These are phyloP conservation scores for Diaporthe batatas DNA, from an alignment of 2,329 filamentous ascomycete species.

Conservation along the genomic window DNA sequence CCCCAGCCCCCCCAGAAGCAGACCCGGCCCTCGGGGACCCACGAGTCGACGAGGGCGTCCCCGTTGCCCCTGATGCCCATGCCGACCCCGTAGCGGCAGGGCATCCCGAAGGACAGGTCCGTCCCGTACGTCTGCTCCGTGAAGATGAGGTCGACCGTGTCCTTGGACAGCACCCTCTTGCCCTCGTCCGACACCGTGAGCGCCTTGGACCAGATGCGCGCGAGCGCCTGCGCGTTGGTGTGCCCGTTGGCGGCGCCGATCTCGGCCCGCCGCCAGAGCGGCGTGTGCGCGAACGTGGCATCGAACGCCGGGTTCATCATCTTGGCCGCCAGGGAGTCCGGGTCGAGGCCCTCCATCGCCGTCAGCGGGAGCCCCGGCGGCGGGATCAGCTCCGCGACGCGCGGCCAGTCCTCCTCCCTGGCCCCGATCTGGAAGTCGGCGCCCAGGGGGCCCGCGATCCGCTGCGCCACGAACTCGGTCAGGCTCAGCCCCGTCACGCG, in stretches of 20 bases:
- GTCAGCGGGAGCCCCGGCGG: background rate
- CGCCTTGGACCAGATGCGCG: constrained; percentile 13
- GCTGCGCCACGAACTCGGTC: constrained; percentile 7
- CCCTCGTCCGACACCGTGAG: constrained; percentile 7
- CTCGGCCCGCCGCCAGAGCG: constrained; percentile 15
- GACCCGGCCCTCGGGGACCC: constrained; percentile 9
- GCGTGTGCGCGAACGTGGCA: background rate
- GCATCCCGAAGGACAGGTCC: background rate
- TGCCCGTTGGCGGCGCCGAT: constrained; percentile 14
- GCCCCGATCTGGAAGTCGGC: constrained; percentile 27
- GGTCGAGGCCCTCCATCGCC: background rate
- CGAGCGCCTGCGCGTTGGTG: constrained; percentile 6
- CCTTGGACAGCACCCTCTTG: constrained; percentile 2
- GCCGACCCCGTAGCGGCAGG: constrained; percentile 1
- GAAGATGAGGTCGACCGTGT: constrained; percentile 29
- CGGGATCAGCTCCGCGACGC: constrained; percentile 15
- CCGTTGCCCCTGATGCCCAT: constrained; percentile 13
- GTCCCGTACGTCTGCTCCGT: constrained; percentile 18
- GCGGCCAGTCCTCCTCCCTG: constrained; percentile 7
- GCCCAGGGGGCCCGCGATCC: background rate
- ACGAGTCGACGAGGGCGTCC: constrained; percentile 16
- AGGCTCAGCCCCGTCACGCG: constrained; percentile 19
- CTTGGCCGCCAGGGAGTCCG: constrained; percentile 10
- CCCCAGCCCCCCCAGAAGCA: constrained; percentile 30
- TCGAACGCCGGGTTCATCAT: background rate